Percentiles rank a stretch among this genome's conserved stretches.
Evolutionary conservation across 805 yeast species (phyloP).

Genomic region (Candida orba): DNA sequence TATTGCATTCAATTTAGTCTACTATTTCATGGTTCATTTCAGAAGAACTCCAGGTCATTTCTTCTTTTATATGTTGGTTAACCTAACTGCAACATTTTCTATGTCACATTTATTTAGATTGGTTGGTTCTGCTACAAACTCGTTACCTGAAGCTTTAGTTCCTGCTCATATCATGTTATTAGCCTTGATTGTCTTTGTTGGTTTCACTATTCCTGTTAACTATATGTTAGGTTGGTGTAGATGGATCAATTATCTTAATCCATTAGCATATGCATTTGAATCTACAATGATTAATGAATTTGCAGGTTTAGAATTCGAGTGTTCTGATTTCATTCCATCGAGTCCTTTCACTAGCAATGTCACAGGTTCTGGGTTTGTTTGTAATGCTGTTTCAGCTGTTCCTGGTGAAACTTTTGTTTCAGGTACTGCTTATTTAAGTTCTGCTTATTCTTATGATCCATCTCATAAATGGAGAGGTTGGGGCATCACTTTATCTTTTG

Average conservation of each 20-base stretch:
- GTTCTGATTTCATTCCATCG: conserved; percentile 42
- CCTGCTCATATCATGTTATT: conserved; percentile 47
- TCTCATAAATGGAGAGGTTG: conserved; percentile 56
- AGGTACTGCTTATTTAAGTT: conserved; percentile 43
- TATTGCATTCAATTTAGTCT: conserved; percentile 39
- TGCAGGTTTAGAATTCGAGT: conserved; percentile 36
- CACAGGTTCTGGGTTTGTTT: conserved; percentile 30
- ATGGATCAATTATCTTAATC: conserved; percentile 58
- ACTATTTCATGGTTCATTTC: conserved; percentile 49
- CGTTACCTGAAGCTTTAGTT: conserved; percentile 49
- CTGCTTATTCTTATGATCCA: conserved; percentile 38
- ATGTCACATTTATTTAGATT: conserved; percentile 54
- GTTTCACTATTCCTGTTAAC: conserved; percentile 51
- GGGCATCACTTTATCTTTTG: conserved; percentile 55
- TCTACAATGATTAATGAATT: conserved; percentile 54
- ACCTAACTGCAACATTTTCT: conserved; percentile 36
- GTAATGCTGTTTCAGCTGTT: conserved; percentile 49
- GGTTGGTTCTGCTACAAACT: conserved; percentile 40
- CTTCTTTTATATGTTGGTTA: conserved; percentile 43
- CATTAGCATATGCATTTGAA: conserved; percentile 52
- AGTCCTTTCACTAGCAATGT: conserved; percentile 12
- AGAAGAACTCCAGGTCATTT: conserved; percentile 47
- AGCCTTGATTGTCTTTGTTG: conserved; percentile 44
- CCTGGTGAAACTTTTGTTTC: conserved; percentile 42
- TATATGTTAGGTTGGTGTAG: conserved; percentile 57